Evolutionary conservation across 75 land plant genomes (phyloP), one percentile per base, ranked within the genome.

Genomic region (Gnetum montanum): DNA sequence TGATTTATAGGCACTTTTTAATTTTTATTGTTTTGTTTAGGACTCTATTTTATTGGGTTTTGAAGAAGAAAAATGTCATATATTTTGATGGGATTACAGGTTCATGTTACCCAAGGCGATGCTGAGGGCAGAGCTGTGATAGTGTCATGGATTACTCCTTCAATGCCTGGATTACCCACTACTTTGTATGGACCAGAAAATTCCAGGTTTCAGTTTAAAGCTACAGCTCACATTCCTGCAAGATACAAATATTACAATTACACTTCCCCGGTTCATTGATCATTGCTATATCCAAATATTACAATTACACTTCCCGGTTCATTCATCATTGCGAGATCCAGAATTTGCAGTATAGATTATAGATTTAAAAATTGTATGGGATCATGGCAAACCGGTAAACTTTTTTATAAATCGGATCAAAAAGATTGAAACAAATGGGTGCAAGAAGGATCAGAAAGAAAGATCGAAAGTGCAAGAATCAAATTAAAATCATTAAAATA

Each of bases 71-170:
- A n/a, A n/a, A n/a, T 10, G 2, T 22, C 8, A 10, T 47, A 12
- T n/a, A n/a, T n/a, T n/a, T n/a, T n/a, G n/a, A n/a, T n/a, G n/a
- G n/a, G n/a, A n/a, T n/a, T n/a, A 31, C 66, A 90, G 96, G 96
- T 90, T 26, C 87, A 80, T 74, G 69, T 90, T 27, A 87, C 88
- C 13, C 97, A 91, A 74, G 97, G 97, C 38, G 88, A 88, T 60
- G 78, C 83, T 66, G 79, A 81, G 43, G 97, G 97, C 24, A 76
- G 59, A 25, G 83, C 94, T 34, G 78, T 91, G 8, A 81, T 91
- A 15, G 58, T 91, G 19, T 84, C 95, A 34, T 91, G 94, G 83
- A 83, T 91, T 11, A 91, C 92, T 28, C 19, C 59, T 6, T 59
- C 34, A 43, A 78, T 75, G 44, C 78, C 75, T 57, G 92, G 78